Evolutionary conservation across 2,329 filamentous ascomycete genomes (phyloP).

Genomic region (Verticillium klebahnii): DNA sequence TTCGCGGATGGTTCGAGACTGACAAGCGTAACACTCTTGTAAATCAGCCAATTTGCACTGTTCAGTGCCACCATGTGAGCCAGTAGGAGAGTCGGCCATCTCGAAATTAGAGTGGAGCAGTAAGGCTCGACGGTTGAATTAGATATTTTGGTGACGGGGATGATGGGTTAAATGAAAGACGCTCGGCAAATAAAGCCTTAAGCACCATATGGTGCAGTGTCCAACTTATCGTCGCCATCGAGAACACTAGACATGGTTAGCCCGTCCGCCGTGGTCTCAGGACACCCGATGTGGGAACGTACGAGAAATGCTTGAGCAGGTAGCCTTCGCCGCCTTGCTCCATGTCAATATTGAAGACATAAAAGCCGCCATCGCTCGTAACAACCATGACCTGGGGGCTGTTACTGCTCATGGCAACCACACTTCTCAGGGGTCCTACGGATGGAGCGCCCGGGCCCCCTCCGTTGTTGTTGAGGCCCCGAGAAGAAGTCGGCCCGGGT

Average conservation of each 20-base stretch:
- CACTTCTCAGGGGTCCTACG: constrained; percentile 64
- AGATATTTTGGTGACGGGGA: no score
- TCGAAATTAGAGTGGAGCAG: not conserved
- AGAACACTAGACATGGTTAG: constrained; percentile 36
- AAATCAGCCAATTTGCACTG: not conserved
- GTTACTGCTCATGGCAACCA: constrained; percentile 96
- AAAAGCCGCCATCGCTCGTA: constrained; percentile 91
- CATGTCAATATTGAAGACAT: constrained; percentile 92
- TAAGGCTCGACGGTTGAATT: not conserved
- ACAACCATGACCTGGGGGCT: constrained; percentile 97
- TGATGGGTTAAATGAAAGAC: no score
- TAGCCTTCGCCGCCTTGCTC: constrained; percentile 91
- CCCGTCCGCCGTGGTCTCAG: not conserved
- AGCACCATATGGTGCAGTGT: constrained; percentile 33
- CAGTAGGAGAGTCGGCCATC: not conserved
- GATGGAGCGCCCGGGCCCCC: constrained; percentile 15
- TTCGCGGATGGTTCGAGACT: not conserved
- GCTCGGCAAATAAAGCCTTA: not conserved
- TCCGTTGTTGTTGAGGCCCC: constrained; percentile 1
- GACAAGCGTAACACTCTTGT: not conserved
- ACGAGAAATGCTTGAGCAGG: constrained; percentile 90
- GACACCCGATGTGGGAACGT: constrained; percentile 11
- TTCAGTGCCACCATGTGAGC: no score
- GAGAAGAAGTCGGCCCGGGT: constrained; percentile 18
- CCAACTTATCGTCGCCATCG: constrained; percentile 50